These are phyloP conservation scores for Fraxinus paxiana DNA, from an alignment of 305 asterid species.

Conservation along the genomic window DNA sequence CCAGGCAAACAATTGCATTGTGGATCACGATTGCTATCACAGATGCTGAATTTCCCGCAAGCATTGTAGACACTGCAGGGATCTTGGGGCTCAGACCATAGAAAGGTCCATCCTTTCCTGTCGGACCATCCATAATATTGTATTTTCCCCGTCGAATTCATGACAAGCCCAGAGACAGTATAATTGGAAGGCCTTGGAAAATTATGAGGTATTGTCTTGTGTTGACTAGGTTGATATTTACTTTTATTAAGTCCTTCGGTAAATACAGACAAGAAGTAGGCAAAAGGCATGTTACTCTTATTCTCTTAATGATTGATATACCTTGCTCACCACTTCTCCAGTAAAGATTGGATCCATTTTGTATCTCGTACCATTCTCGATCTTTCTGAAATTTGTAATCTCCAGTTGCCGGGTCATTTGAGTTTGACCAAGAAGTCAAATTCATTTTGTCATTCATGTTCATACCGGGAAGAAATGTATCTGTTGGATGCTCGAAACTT, in stretches of 20 bases:
- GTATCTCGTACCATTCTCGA: constrained; percentile 15
- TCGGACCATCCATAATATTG: neutral
- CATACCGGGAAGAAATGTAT: constrained; percentile 48
- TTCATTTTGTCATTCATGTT: constrained; percentile 16
- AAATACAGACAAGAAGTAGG: too few relatives aligned
- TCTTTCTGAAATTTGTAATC: constrained; percentile 20
- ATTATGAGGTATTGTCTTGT: neutral
- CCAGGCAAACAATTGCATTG: constrained; percentile 39
- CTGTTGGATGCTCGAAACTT: constrained; percentile 26
- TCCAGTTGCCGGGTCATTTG: constrained; percentile 18
- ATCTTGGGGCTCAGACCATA: constrained; percentile 34
- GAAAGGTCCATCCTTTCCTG: neutral
- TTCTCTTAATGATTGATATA: too few relatives aligned
- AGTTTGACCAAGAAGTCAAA: constrained; percentile 28
- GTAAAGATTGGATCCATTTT: too few relatives aligned
- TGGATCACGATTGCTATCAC: constrained; percentile 2
- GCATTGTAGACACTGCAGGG: constrained; percentile 17
- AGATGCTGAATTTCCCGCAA: constrained; percentile 42
- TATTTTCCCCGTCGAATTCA: too few relatives aligned
- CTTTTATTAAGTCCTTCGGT: too few relatives aligned
- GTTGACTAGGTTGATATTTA: too few relatives aligned
- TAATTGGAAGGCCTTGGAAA: neutral
- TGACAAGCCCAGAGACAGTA: too few relatives aligned
- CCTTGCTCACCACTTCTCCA: too few relatives aligned
- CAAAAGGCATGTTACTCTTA: too few relatives aligned